Base-by-base conservation (phyloP, 2,329 filamentous ascomycete species). In the Fusarium verrucosum region DNA sequence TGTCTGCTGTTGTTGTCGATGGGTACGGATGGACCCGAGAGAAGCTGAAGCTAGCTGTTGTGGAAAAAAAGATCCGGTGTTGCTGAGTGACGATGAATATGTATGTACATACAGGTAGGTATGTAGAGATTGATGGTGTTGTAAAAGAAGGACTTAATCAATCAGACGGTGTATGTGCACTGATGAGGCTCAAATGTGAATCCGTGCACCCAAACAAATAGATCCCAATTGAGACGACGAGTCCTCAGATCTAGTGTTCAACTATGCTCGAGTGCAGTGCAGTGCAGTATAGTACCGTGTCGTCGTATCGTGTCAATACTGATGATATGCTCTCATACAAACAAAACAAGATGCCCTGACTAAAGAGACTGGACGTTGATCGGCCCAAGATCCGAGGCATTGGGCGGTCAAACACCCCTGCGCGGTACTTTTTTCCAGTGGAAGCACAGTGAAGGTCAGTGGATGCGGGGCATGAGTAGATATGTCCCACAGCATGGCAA, bases 331-430 rank as follows among this genome's bases (percentile, higher is more conserved):
- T 65, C 56, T 62, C 7, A 54, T 64, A 46, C 37, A 62, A 67
- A 55, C 43, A 66, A 66, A 65, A 65, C 51, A 59, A 58, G 11
- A 28, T 28, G 26, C 9, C n/a, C 19, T 38, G 35, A 19, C 45
- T 50, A 14, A 49, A 50, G 50, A 50, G 45, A 62, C 55, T 54
- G 37, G 40, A 58, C 38, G 42, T 70, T 62, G 26, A n/a, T 28
- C 60, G 64, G 50, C 59, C 55, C 46, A 70, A 63, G 59, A 62
- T 69, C 62, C 66, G 65, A 68, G 65, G 59, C 65, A 65, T 28
- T 47, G 64, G 58, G 69, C 69, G 69, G 69, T 71, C 69, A 70
- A 59, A 59, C 33, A 50, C 54, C 54, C 54, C 38, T 49, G 33
- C 14, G 25, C 38, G 32, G 62, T 22, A 52, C 56, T 45, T 51